Base-by-base conservation (phyloP, 2,329 filamentous ascomycete species). In the Monilinia aucupariae region DNA sequence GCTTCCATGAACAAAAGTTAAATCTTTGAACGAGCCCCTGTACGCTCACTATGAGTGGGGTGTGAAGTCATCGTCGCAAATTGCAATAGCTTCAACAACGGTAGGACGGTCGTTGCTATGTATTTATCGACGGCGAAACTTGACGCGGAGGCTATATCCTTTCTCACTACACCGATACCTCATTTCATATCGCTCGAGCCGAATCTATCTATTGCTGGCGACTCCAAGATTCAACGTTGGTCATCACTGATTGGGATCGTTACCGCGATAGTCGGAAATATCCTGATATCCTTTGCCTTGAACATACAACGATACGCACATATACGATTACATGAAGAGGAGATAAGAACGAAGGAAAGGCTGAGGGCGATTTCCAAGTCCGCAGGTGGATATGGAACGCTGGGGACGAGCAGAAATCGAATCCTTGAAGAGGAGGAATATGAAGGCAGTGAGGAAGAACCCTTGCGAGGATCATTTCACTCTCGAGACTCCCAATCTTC, bases 241-340 rank as follows among this genome's bases (percentile, higher is more conserved):
- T 96, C 92, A 53, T 96, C 92, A 32, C 80, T 97, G 61, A 97
- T 99, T 73, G 94, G 94, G 70, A 97, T 99, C 72, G 77, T 93
- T 61, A 96, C 92, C 3, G 92, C 94, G 58, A 96, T 99, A 71
- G 83, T 89, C 59, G 94, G 94, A 62, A 99, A 99, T 72, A 80
- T 97, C 41, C 82, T 99, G 60, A 97, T 99, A 68, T 96, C 93
- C 0, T 86, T 99, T 67, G 94, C 94, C 15, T 84, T 99, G 65
- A 99, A 99, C 74, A 93, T 96, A 56, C 94, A 99, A 76, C 86
- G 94, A 68, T 97, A 97, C 74, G 93, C 94, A 41, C 94, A 99
- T 74, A 91, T 94, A 63, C 85, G 88, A 63, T 82, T 99, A 66
- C 86, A 91, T 66, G 82, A 87, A 69, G 86, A 92, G 74, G 85